Conservation (phyloP, 352 stramenopile species). For the Globisporangium ultimum region DNA sequence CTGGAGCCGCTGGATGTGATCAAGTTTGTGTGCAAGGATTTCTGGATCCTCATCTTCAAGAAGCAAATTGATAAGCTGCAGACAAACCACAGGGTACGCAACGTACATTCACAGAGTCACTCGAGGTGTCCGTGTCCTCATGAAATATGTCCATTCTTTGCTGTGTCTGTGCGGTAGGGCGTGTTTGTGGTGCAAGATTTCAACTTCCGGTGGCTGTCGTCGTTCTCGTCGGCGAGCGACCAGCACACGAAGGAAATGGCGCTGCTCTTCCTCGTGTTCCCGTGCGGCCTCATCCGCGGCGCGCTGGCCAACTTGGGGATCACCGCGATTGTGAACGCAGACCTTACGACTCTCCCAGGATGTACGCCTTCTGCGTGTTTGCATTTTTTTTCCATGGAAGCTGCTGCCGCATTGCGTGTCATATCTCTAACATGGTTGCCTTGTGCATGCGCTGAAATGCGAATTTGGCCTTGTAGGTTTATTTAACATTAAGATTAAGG, state of each 20-base stretch:
- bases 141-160: neutral
- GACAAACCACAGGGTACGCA: slow-evolving; percentile 94
- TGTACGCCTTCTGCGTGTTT: slow-evolving; percentile 58
- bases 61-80: slow-evolving; percentile 99
- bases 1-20: slow-evolving; percentile 93
- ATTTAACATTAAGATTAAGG: slow-evolving; percentile 91
- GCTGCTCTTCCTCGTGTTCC: slow-evolving; percentile 93
- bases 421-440: neutral
- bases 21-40: slow-evolving; percentile 98
- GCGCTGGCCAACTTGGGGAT: slow-evolving; percentile 94
- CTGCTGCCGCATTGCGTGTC: neutral
- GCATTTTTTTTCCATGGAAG: no score
- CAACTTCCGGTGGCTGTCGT: slow-evolving; percentile 90
- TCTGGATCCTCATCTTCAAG: slow-evolving; percentile 97
- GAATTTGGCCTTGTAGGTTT: slow-evolving; percentile 45
- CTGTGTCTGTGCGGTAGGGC: slow-evolving; percentile 26
- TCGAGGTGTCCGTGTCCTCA: neutral
- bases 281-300: slow-evolving; percentile 94
- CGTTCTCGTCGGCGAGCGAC: slow-evolving; percentile 74
- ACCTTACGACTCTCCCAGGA: slow-evolving; percentile 89
- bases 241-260: slow-evolving; percentile 89
- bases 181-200: slow-evolving; percentile 96
- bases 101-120: neutral
- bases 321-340: slow-evolving; percentile 92
- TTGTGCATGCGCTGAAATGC: neutral